phyloP scores from a whole-genome alignment of 2,329 filamentous ascomycete species.

The Penicillium sp. region DNA sequence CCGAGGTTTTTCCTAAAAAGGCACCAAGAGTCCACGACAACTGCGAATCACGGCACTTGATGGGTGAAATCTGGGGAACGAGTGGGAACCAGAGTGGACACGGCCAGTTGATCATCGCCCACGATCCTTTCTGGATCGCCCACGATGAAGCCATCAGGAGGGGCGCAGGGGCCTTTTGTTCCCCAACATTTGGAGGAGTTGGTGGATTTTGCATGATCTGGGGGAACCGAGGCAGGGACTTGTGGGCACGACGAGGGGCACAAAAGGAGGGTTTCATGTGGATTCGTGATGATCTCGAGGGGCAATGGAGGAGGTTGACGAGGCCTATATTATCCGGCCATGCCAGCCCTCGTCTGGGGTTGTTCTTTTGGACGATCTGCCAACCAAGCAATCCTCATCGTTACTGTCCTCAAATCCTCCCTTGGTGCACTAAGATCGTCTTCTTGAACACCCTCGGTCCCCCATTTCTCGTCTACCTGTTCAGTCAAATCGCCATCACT shows the following conservation, averaged over 20 bases:
- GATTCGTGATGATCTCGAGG: conserved; percentile 22
- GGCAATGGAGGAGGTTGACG: background rate
- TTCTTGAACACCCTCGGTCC: background rate
- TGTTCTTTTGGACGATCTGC: background rate
- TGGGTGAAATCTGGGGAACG: conserved; percentile 17
- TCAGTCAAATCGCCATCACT: background rate
- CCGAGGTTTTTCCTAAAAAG: conserved; percentile 11
- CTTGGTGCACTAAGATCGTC: background rate
- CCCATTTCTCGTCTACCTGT: background rate
- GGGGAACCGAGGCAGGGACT: conserved; percentile 25
- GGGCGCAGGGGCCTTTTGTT: conserved; percentile 13
- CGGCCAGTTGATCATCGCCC: conserved; percentile 17
- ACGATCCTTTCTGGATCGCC: conserved; percentile 12
- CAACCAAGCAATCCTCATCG: background rate
- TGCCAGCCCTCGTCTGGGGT: background rate
- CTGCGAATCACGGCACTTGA: conserved; percentile 7
- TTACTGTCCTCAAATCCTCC: background rate
- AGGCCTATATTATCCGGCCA: conserved; percentile 20
- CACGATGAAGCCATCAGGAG: conserved; percentile 7
- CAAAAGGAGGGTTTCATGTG: conserved; percentile 33
- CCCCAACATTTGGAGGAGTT: conserved; percentile 1
- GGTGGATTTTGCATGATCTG: conserved; percentile 1
- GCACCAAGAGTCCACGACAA: background rate
- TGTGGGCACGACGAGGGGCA: conserved; percentile 3
- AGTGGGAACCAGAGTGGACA: conserved; percentile 5